Evolutionary conservation across 305 asterid species (phyloP), one percentile per base, ranked within the genome.

Genomic region (Plantago lanceolata): DNA sequence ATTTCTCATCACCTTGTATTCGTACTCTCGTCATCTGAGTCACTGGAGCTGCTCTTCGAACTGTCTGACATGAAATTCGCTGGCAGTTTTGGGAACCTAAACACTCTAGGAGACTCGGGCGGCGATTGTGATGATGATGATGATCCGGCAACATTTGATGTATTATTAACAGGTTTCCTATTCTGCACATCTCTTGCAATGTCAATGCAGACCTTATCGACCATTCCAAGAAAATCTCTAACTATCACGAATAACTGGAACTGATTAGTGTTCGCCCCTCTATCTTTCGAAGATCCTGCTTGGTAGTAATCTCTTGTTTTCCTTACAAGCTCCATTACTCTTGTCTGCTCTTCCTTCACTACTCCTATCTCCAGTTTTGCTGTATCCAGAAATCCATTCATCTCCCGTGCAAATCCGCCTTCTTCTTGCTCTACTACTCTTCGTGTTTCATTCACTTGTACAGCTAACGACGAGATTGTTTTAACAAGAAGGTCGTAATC

Each of bases 231-330:
- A 65, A 94, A 94, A 78, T 90, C 99, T 37, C 72, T 78, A 12
- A 90, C 87, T 5, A 94, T 86, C 0, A 83, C 73, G 48, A 90
- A 90, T 51, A 94, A 68, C 28, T 82, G 97, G 44, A 94, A 70
- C 1, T 69, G 74, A 57, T 81, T 77, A 67, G 72, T 69, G 26
- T 33, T 33, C 11, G 40, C 40, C 40, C 84, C 83, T 57, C 74
- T 86, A 49, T 84, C 87, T 19, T 74, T 88, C 2, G 85, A 81
- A 2, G 85, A 77, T 60, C 97, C 95, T 20, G 95, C 77, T 51
- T 90, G 97, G 69, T 84, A 90, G 66, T 94, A 88, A 43, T 88
- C 91, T 33, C 86, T 84, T 45, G 99, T 90, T 74, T 72, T 84
- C 82, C 78, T 73, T 56, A 84, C 81, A 8, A 79, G 77, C 48